Percentiles rank a stretch among this genome's conserved stretches.
Evolutionary conservation across 2,329 filamentous ascomycete species (phyloP).

Genomic region (Pseudocercospora ulei): DNA sequence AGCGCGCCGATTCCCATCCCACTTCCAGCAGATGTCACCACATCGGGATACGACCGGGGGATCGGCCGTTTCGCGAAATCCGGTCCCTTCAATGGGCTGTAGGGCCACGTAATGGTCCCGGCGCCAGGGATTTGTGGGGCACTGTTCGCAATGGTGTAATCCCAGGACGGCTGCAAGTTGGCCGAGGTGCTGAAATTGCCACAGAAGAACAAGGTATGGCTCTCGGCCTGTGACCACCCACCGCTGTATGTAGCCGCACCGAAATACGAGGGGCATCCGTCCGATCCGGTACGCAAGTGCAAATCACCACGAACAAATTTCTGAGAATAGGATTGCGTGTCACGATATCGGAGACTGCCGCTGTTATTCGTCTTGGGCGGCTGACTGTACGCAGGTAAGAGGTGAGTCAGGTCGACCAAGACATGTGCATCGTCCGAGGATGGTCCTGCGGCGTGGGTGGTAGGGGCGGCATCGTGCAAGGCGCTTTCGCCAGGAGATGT

Average conservation of each 20-base stretch:
- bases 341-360: slow-evolving; percentile 11
- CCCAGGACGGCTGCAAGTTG: slow-evolving; percentile 11
- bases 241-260: slow-evolving; percentile 44
- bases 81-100: slow-evolving; percentile 17
- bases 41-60: slow-evolving; percentile 18
- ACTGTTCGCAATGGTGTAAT: slow-evolving; percentile 15
- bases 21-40: slow-evolving; percentile 18
- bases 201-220: slow-evolving; percentile 41
- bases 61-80: slow-evolving; percentile 14
- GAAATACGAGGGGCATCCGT: slow-evolving; percentile 34
- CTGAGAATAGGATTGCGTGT: slow-evolving; percentile 21
- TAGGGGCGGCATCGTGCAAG: too few species aligned
- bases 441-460: too few species aligned
- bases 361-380: slow-evolving; percentile 1
- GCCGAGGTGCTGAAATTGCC: slow-evolving; percentile 28
- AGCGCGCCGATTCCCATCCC: slow-evolving; percentile 20
- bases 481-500: too few species aligned
- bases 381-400: slow-evolving; percentile 35
- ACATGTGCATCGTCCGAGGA: slow-evolving; percentile 34
- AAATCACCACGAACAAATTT: slow-evolving; percentile 20
- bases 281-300: slow-evolving; percentile 27
- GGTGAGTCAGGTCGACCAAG: slow-evolving; percentile 44
- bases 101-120: slow-evolving; percentile 22
- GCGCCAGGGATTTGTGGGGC: slow-evolving; percentile 15
- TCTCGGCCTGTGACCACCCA: slow-evolving; percentile 41